phyloP scores from a whole-genome alignment of 257 asterid genomes.

The Solanum arcanum region DNA sequence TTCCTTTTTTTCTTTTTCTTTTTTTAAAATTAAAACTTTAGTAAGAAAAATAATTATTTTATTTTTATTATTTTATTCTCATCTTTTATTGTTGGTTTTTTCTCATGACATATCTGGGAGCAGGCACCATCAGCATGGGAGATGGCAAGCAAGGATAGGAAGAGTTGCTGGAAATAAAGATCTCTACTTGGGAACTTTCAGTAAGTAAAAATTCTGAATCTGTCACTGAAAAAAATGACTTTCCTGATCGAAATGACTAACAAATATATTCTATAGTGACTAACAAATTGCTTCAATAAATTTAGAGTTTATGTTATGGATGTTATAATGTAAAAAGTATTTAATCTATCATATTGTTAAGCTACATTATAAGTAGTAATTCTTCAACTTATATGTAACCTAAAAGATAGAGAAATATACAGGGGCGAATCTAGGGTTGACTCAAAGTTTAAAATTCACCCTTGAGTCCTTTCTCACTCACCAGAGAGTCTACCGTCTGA shows the following conservation, averaged over 20 bases:
- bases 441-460: neutral
- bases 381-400: neutral
- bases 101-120: slow-evolving; percentile 9
- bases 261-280: neutral
- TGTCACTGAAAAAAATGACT: neutral
- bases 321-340: neutral
- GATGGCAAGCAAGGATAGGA: slow-evolving; percentile 95
- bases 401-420: neutral
- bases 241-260: neutral
- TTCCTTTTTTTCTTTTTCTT: neutral
- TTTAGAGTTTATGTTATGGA: neutral
- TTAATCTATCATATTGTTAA: neutral
- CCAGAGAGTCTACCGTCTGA: neutral
- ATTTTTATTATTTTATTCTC: neutral
- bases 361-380: neutral
- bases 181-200: slow-evolving; percentile 84
- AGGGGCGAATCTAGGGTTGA: neutral
- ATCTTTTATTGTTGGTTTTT: neutral
- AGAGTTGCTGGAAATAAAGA: slow-evolving; percentile 97
- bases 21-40: neutral
- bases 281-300: neutral
- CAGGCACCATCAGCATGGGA: slow-evolving; percentile 96
- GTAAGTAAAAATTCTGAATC: slow-evolving; percentile 19
- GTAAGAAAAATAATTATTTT: neutral
- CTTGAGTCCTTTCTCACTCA: neutral